phyloP scores from a whole-genome alignment of 2,329 filamentous ascomycete genomes.

The Pestalotiopsis fici region DNA sequence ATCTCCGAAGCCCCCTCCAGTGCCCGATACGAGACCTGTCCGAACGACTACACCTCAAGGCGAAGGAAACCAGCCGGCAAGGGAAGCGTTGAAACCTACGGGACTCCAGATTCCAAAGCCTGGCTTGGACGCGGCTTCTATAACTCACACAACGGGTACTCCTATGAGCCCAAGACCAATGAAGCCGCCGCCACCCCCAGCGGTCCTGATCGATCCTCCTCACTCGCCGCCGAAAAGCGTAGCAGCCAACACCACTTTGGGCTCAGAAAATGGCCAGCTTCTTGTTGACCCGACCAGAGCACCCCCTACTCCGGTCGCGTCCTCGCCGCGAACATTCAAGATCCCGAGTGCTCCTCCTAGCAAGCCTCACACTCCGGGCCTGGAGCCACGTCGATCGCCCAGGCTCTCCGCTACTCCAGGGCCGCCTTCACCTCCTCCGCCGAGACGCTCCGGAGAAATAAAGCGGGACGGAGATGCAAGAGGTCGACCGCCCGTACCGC shows the following conservation, averaged over 20 bases:
- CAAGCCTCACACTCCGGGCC: constrained; percentile 51
- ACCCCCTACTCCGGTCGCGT: constrained; percentile 37
- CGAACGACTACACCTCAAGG: constrained; percentile 23
- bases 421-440: constrained; percentile 65
- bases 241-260: constrained; percentile 27
- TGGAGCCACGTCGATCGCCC: constrained; percentile 51
- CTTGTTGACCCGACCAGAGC: constrained; percentile 46
- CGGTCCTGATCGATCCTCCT: constrained; percentile 68
- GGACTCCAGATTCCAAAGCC: constrained; percentile 20
- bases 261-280: constrained; percentile 38
- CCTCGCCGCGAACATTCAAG: constrained; percentile 48
- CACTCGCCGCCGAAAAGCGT: constrained; percentile 63
- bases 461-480: constrained; percentile 49
- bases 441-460: constrained; percentile 61
- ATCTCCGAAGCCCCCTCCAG: constrained; percentile 32
- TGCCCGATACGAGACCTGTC: constrained; percentile 30
- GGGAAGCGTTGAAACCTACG: constrained; percentile 16
- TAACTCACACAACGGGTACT: constrained; percentile 40
- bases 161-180: constrained; percentile 43
- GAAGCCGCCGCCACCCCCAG: constrained; percentile 64
- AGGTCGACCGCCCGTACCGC: constrained; percentile 53
- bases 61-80: constrained; percentile 25
- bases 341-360: constrained; percentile 45
- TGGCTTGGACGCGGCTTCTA: constrained; percentile 20
- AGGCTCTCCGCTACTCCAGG: constrained; percentile 43